Conservation (phyloP, 345 rosid species). For the Syzygium aromaticum region DNA sequence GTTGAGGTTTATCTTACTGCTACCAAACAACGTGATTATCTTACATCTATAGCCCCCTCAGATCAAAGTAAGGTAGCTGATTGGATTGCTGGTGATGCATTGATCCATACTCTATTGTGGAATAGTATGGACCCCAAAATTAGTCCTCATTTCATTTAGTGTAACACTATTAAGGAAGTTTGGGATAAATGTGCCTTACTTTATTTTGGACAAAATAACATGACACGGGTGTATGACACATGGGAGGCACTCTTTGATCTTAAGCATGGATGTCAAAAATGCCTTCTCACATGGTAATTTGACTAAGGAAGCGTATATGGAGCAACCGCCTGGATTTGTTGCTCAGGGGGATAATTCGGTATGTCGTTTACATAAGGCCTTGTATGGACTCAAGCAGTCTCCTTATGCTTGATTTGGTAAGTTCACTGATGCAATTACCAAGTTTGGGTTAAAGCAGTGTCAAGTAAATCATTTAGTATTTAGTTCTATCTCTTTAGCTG, state of each 20-base stretch:
- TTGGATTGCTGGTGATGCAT: not conserved
- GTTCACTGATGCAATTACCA: not conserved
- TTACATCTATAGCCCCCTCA: not conserved
- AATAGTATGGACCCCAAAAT: too few species aligned
- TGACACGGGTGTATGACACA: rapidly evolving
- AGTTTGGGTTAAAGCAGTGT: not conserved
- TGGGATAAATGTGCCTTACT: not conserved
- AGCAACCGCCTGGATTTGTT: not conserved
- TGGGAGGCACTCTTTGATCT: not conserved
- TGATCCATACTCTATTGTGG: rapidly evolving
- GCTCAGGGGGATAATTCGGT: not conserved
- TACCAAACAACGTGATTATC: not conserved
- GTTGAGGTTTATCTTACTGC: not conserved
- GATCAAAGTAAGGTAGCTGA: not conserved
- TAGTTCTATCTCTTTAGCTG: rapidly evolving
- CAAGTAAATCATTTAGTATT: not conserved
- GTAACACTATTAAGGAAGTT: not conserved
- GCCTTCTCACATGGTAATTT: not conserved
- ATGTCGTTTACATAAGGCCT: not conserved
- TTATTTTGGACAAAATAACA: not conserved
- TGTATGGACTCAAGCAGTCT: not conserved
- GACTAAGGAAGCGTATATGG: not conserved
- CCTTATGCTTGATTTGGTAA: not conserved
- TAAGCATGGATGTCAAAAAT: not conserved
- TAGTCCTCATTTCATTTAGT: too few species aligned